A percentile compares a stretch with the other conserved stretches of the same genome.
phyloP scores from a whole-genome alignment of 768 basidiomycete genomes.

The Hydnum rufescens region DNA sequence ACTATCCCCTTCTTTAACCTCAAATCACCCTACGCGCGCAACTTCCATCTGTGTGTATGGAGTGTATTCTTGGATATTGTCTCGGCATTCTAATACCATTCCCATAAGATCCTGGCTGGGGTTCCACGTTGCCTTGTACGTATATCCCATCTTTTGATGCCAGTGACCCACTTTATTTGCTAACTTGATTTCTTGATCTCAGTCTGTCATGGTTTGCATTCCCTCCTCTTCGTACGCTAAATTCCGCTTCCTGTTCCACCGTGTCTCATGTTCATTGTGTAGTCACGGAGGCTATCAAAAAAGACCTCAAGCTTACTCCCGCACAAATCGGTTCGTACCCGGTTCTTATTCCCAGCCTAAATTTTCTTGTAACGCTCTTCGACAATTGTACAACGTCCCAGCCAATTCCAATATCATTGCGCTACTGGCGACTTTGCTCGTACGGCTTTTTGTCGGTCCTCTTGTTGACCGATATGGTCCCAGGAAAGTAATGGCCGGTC shows the following conservation, averaged over 20 bases:
- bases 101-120: constrained; percentile 5
- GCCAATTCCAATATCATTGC: neutral
- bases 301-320: neutral
- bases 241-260: neutral
- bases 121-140: neutral
- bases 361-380: neutral
- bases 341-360: neutral
- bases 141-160: neutral
- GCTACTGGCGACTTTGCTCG: constrained; percentile 24
- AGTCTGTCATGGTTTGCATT: constrained; percentile 37
- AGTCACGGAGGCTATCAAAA: no score
- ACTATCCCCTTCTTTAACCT: constrained; percentile 34
- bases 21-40: constrained; percentile 26
- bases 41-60: constrained; percentile 29
- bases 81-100: neutral
- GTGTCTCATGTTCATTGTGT: neutral
- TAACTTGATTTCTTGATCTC: constrained; percentile 4
- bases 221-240: constrained; percentile 34
- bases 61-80: constrained; percentile 3
- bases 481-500: constrained; percentile 31
- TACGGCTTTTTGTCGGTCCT: constrained; percentile 30
- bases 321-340: neutral
- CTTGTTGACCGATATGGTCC: constrained; percentile 33
- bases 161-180: constrained; percentile 10
- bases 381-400: no score